Evolutionary conservation across 164 flowering plant species (phyloP), one percentile per base, ranked within the genome.

Genomic region (Vitis cinerea): DNA sequence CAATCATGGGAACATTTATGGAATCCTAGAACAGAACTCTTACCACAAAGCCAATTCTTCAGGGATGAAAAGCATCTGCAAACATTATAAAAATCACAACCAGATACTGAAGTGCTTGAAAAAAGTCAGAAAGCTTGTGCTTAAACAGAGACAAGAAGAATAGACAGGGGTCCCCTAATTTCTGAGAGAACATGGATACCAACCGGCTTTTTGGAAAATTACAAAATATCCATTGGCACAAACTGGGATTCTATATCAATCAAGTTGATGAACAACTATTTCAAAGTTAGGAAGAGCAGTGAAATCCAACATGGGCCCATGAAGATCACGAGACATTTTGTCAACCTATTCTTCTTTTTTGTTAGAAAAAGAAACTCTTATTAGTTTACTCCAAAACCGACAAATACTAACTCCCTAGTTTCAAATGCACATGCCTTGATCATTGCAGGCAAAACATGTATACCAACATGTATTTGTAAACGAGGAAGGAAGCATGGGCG

Each of bases 201-300:
- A 6, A 57, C 59, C 23, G 11, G 29, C 59, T 57, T 57, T 19
- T 59, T 11, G 61, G 29, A 59, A 59, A 59, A 59, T 14, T 59
- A n/a, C 15, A 66, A 14, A 66, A 2, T 54, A 2, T 16, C n/a
- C 50, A 12, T 10, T 1, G 59, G 49, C 50, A 65, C 12, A 68
- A 69, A 49, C 13, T 58, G 50, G 17, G 52, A 27, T 62, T 48
- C 19, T 50, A 27, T 23, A 65, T 72, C 52, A 60, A 11, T 57
- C 30, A 59, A 49, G 58, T 66, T 9, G 27, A 48, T 19, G n/a
- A 59, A 64, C 68, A 37, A 71, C 29, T 37, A 65, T 52, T 63
- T 70, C 69, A 63, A 66, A 69, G 69, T 60, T 70, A 31, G 71
- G 67, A 67, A 59, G 56, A 65, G 60, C 55, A 17, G 31, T 56